phyloP scores from a whole-genome alignment of 2,329 filamentous ascomycete species.

The Diaporthe citrichinensis region DNA sequence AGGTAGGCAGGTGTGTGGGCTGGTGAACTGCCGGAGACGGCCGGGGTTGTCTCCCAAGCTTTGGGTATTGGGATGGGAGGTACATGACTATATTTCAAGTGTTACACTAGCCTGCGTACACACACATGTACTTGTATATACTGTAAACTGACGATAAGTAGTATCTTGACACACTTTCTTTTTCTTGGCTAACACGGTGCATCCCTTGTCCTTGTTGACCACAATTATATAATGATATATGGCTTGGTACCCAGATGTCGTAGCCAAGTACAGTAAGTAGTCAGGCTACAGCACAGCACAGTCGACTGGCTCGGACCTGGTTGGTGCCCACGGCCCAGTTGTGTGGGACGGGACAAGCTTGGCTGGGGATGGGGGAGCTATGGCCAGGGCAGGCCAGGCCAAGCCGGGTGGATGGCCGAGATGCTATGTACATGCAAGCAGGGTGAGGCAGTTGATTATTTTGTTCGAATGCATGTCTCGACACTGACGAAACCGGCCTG shows the following conservation, averaged over 20 bases:
- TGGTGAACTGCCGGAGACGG: too few relatives aligned
- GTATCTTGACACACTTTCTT: too few relatives aligned
- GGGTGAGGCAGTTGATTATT: not conserved
- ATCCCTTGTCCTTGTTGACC: not conserved
- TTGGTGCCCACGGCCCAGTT: not conserved
- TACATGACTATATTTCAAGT: too few relatives aligned
- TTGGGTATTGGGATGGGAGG: too few relatives aligned
- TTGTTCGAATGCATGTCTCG: not conserved
- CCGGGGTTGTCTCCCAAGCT: too few relatives aligned
- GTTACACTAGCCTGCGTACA: too few relatives aligned
- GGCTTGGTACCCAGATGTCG: not conserved
- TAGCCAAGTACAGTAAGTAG: not conserved
- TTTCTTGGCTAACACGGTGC: too few relatives aligned
- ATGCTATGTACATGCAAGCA: not conserved
- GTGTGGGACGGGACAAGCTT: not conserved
- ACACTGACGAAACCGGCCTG: not conserved
- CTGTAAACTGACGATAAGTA: too few relatives aligned
- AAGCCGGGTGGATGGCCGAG: constrained; percentile 14
- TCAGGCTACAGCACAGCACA: not conserved
- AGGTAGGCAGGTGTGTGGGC: too few relatives aligned
- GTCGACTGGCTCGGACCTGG: not conserved
- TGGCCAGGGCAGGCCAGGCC: not conserved
- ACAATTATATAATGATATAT: too few relatives aligned
- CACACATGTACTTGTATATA: too few relatives aligned
- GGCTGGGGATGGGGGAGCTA: not conserved